Percentiles rank a stretch among this genome's conserved stretches.
Conservation (phyloP, 2,329 filamentous ascomycete genomes). For the Trichophyton mentagrophytes region DNA sequence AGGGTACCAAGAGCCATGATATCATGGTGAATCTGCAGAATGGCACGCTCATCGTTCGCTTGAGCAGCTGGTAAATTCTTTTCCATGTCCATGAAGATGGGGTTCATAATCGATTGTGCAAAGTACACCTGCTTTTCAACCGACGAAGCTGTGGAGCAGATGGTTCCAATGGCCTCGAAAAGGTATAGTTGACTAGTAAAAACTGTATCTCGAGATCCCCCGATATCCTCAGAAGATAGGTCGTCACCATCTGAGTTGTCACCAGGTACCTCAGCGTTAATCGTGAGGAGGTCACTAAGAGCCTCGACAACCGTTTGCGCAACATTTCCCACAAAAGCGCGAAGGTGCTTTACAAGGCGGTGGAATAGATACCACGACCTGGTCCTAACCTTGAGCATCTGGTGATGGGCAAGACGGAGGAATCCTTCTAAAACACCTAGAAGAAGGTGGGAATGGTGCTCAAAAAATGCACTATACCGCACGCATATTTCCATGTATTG, state of each 20-base stretch:
- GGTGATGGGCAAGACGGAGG: slow-evolving; percentile 76
- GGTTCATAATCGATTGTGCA: slow-evolving; percentile 74
- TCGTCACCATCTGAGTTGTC: slow-evolving; percentile 70
- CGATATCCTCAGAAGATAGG: slow-evolving; percentile 87
- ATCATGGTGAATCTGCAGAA: slow-evolving; percentile 86
- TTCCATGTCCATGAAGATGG: slow-evolving; percentile 82
- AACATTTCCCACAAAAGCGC: slow-evolving; percentile 72
- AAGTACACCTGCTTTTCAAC: slow-evolving; percentile 78
- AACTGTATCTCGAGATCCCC: slow-evolving; percentile 76
- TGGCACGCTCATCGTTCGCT: slow-evolving; percentile 64
- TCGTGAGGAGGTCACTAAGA: slow-evolving; percentile 72
- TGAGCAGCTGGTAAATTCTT: slow-evolving; percentile 63
- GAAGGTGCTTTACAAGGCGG: slow-evolving; percentile 77
- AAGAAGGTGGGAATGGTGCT: slow-evolving; percentile 67
- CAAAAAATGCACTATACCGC: slow-evolving; percentile 85
- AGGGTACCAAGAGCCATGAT: slow-evolving; percentile 91
- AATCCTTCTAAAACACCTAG: slow-evolving; percentile 83
- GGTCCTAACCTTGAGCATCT: slow-evolving; percentile 72
- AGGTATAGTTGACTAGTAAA: slow-evolving; percentile 88
- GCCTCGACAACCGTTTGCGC: slow-evolving; percentile 86
- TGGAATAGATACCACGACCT: slow-evolving; percentile 97
- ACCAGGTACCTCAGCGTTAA: slow-evolving; percentile 76
- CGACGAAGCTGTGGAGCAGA: slow-evolving; percentile 67
- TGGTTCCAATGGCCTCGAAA: slow-evolving; percentile 87
- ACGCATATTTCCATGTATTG: slow-evolving; percentile 99